These are phyloP conservation scores for Penicillium expansum DNA, from an alignment of 2,329 filamentous ascomycete species.

Conservation along the genomic window DNA sequence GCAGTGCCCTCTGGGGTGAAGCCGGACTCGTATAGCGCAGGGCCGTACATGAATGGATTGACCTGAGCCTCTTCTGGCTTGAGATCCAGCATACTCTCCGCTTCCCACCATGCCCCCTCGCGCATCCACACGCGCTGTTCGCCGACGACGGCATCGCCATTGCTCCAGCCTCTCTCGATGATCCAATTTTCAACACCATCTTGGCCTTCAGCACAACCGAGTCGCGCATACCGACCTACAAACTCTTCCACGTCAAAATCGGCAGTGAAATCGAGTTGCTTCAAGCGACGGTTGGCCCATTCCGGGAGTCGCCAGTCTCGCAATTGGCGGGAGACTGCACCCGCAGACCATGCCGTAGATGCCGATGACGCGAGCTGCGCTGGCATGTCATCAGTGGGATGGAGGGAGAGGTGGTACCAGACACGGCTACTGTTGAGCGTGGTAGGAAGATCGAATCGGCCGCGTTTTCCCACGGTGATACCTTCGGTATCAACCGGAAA, in stretches of 20 bases:
- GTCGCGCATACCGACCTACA: slow-evolving; percentile 70
- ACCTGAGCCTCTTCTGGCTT: slow-evolving; percentile 60
- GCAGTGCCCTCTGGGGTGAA: slow-evolving; percentile 63
- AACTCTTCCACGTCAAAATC: slow-evolving; percentile 97
- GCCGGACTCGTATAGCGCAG: slow-evolving; percentile 65
- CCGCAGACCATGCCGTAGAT: slow-evolving; percentile 88
- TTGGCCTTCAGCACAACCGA: slow-evolving; percentile 85
- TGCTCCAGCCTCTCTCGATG: slow-evolving; percentile 94
- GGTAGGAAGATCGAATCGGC: slow-evolving; percentile 73
- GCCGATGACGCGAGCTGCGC: slow-evolving; percentile 63
- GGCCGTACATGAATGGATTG: slow-evolving; percentile 53
- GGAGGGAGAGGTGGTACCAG: slow-evolving; percentile 91
- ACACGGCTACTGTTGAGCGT: slow-evolving; percentile 79
- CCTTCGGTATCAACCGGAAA: slow-evolving; percentile 75
- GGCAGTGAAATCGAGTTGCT: slow-evolving; percentile 88
- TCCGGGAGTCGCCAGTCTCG: slow-evolving; percentile 91
- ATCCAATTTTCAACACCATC: slow-evolving; percentile 95
- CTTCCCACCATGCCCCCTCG: slow-evolving; percentile 95
- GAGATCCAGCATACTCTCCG: slow-evolving; percentile 90
- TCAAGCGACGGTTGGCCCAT: slow-evolving; percentile 92
- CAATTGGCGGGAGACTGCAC: slow-evolving; percentile 85
- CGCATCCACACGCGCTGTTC: slow-evolving; percentile 94
- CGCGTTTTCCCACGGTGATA: slow-evolving; percentile 73
- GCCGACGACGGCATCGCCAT: slow-evolving; percentile 90
- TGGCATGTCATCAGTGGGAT: slow-evolving; percentile 85